phyloP scores from a whole-genome alignment of 176 grass and related monocot genomes.

The Triticum dicoccoides region DNA sequence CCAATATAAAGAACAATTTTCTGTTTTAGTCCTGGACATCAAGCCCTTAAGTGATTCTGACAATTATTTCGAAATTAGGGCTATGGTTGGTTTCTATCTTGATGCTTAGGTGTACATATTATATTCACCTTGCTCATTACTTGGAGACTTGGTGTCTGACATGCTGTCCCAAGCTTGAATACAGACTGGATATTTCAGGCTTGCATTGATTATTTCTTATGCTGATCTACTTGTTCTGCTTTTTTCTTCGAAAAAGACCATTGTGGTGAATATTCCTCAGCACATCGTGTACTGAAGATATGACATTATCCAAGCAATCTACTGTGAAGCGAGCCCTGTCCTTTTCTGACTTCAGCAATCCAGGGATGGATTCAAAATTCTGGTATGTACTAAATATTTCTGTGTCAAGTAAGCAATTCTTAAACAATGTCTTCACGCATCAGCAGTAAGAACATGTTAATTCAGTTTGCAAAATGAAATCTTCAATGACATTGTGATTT shows the following conservation, averaged over 20 bases:
- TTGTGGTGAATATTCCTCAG: neutral
- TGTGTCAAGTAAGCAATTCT: neutral
- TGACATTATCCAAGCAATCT: conserved; percentile 2
- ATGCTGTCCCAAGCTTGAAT: conserved; percentile 8
- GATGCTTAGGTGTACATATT: neutral
- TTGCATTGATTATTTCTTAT: neutral
- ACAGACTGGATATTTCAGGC: neutral
- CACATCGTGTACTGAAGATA: neutral
- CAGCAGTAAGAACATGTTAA: neutral
- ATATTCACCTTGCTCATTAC: neutral
- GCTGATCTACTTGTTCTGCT: too few relatives aligned
- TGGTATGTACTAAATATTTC: conserved; percentile 6
- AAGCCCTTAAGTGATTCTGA: neutral
- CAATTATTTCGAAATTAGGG: neutral
- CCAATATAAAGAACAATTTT: neutral
- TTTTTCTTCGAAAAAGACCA: neutral
- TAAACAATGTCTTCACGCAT: neutral
- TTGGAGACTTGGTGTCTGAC: neutral
- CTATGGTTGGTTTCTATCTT: neutral
- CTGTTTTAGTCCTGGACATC: neutral
- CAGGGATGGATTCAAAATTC: conserved; percentile 16
- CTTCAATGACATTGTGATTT: neutral
- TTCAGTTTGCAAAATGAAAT: neutral
- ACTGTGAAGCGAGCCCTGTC: neutral
- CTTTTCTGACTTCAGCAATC: neutral